Base-by-base conservation (phyloP, 331 rosid species). In the Dryas integrifolia region DNA sequence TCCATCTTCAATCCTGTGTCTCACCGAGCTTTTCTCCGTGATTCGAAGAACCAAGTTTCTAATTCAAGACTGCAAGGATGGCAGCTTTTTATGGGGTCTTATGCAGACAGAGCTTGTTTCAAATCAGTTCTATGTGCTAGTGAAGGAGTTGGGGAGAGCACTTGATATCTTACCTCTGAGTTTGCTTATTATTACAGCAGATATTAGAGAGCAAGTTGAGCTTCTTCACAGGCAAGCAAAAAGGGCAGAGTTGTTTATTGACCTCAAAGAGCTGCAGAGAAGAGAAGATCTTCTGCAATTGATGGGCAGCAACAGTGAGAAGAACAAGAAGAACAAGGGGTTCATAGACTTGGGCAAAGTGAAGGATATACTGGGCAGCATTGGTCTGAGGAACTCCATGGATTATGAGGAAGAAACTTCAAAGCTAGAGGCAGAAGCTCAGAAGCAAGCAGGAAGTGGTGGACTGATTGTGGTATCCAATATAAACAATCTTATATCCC, bases 391-490 rank as follows among this genome's bases (percentile, higher is more conserved):
- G 89, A 86, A 65, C 6, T 62, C 82, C 10, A 44, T 79, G 58
- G 95, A 94, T 81, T 94, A 88, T 69, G 92, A 82, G 69, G 84
- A 76, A 58, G 98, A 94, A 69, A 83, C 82, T 16, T 84, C 79
- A 10, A 94, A 89, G 82, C 88, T 94, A 26, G 92, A 89, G 79
- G 84, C 73, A 21, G 98, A 94, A 84, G 92, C 88, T 62, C 82
- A 77, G 72, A 89, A 86, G 68, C 97, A 94, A 76, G 98, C 97
- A 21, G 97, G 98, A 11, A 89, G 92, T 5, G 97, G 98, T 46
- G 98, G 97, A 64, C 74, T 91, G 56, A 83, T 88, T 7, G 96
- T 80, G 66, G 91, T 91, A 4, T 94, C 96, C 21, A 89, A 89
- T 48, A 82, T 94, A 70, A 83, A 88, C 71, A 91, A 89, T 71